Conservation (phyloP, 345 rosid genomes). For the Arabidopsis thaliana region TAIR10.1 NC_003076.8:9434501-9435000, state of each 20-base stretch:
- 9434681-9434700: conserved; percentile 91
- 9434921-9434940: conserved; percentile 80
- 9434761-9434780: conserved; percentile 76
- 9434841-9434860: conserved; percentile 16
- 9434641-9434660: conserved; percentile 95
- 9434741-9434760: conserved; percentile 92
- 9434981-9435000: conserved; percentile 56
- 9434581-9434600: conserved; percentile 69
- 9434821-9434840: not conserved
- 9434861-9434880: not conserved
- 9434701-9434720: conserved; percentile 72
- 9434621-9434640: conserved; percentile 94
- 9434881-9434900: not conserved
- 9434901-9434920: not conserved
- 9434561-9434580: conserved; percentile 12
- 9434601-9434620: conserved; percentile 88
- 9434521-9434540: not conserved
- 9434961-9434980: conserved; percentile 71
- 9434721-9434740: conserved; percentile 91
- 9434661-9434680: conserved; percentile 92
- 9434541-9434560: not conserved
- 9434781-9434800: conserved; percentile 79
- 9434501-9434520: not conserved
- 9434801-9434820: not conserved
- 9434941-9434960: conserved; percentile 85